Evolutionary conservation across 2,329 filamentous ascomycete species (phyloP), one percentile per base, ranked within the genome.

Genomic region (Sarocladiaceae sp.): DNA sequence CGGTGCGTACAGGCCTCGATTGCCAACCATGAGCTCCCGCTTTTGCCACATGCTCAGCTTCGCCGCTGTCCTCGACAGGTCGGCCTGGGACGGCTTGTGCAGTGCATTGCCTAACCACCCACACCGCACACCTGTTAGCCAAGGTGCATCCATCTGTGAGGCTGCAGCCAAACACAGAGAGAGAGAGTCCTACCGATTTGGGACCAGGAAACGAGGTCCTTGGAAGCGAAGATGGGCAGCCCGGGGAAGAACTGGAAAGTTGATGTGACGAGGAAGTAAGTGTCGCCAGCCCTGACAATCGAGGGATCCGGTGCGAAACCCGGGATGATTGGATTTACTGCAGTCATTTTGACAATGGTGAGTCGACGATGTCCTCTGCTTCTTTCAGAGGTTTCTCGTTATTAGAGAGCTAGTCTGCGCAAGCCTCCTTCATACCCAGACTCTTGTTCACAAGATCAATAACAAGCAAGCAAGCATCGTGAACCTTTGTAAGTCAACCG

Each of bases 231-330:
- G 16, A 59, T 56, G 40, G 73, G 70, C 1, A 68, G 60, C 19
- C 78, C 76, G 0, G 78, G 66, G 51, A 80, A 80, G 13, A 78
- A 70, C 53, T 80, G 79, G 50, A 80, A 78, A 10, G 74, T 73
- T 3, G 78, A 75, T 52, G 76, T 76, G 48, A 78, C 71, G 34
- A 58, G 52, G 44, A 54, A 61, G 48, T 55, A 62, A 1, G 52
- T 56, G 4, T 52, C 56, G 20, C 55, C 48, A 7, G 60, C 52
- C 4, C 51, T 49, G 2, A 56, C 48, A 11, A 56, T 46, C 6
- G 58, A 60, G 2, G 58, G 56, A 31, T 62, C 59, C 7, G 59
- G 56, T 3, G 54, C 47, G 47, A 58, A 62, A 3, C 58, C 59
- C 6, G 59, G 53, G 13, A 60, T 47, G 24, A 60, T 55, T 12